Conservation (phyloP, 106 monocot genomes). For the Cymbidium sinense region DNA sequence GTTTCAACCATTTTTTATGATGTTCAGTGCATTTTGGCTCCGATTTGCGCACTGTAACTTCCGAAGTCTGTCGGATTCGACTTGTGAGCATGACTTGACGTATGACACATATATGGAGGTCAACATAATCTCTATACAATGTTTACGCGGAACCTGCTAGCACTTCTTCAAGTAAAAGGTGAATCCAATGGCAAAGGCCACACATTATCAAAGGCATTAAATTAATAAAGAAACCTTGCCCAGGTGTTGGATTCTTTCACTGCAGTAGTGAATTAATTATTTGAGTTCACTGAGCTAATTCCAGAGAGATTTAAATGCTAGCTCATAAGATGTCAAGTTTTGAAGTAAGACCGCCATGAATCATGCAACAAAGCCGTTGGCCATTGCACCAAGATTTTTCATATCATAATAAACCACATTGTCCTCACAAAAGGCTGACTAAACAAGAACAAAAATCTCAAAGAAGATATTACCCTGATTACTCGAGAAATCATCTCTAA, state of each 20-base stretch:
- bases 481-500: not conserved
- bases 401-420: too few relatives aligned
- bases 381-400: too few relatives aligned
- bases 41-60: too few relatives aligned
- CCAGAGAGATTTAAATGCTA: not conserved
- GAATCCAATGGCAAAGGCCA: not conserved
- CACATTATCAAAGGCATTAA: too few relatives aligned
- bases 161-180: not conserved
- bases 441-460: not conserved
- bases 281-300: too few relatives aligned
- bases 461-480: not conserved
- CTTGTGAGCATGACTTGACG: too few relatives aligned
- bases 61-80: too few relatives aligned
- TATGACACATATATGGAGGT: too few relatives aligned
- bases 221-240: too few relatives aligned
- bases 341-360: not conserved
- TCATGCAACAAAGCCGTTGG: not conserved
- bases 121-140: not conserved
- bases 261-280: not conserved
- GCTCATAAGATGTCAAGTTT: not conserved
- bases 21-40: too few relatives aligned
- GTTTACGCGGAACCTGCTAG: not conserved
- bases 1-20: too few relatives aligned
- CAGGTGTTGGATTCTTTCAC: not conserved
- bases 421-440: too few relatives aligned